Conservation (phyloP, 306 rosid genomes). For the Malus fusca region DNA sequence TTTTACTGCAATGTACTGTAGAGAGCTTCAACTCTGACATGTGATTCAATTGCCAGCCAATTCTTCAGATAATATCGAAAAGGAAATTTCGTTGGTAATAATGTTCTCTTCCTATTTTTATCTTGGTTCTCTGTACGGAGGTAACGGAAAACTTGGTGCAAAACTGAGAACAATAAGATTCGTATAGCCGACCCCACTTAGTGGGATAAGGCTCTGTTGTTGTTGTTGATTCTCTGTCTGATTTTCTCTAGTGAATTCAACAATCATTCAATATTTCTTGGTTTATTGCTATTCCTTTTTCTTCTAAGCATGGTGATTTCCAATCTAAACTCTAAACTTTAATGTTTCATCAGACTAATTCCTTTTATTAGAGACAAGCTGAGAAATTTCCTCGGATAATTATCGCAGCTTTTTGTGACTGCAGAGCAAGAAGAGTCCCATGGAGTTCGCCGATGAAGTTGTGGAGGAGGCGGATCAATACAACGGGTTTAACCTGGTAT, state of each 20-base stretch:
- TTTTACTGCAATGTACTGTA: not conserved
- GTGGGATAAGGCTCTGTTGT: too few species aligned
- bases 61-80: not conserved
- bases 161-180: too few species aligned
- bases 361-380: not conserved
- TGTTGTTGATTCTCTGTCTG: not conserved
- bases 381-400: not conserved
- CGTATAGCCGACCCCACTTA: too few species aligned
- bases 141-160: too few species aligned
- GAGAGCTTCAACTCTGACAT: not conserved
- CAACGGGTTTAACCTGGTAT: conserved; percentile 71
- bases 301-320: not conserved
- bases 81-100: not conserved
- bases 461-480: conserved; percentile 48
- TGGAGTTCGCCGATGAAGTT: conserved; percentile 56
- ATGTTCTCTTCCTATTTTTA: not conserved
- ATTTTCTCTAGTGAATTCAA: not conserved
- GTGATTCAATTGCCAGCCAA: not conserved
- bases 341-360: not conserved
- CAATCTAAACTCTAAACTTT: not conserved
- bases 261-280: not conserved
- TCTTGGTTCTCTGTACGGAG: not conserved
- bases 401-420: not conserved
- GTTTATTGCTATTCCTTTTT: not conserved
- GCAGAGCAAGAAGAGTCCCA: conserved; percentile 58